Base-by-base conservation (phyloP, 805 yeast genomes). In the Teunomyces tritomae region DNA sequence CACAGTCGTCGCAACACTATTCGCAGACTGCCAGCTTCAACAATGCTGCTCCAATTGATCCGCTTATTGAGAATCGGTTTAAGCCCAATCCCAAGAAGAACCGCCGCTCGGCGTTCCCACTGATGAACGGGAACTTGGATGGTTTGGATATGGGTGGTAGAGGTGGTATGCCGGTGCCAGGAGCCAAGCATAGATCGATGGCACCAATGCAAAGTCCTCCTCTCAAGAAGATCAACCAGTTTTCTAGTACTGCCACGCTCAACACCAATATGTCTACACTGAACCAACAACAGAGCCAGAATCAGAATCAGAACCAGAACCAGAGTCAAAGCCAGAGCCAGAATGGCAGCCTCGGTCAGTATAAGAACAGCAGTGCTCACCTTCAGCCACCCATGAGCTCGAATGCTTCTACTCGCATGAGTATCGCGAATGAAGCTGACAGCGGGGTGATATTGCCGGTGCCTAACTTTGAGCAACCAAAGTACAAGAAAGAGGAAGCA, bases 111-210 rank as follows among this genome's bases (percentile, higher is more conserved):
- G 67, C 59, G 6, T 64, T 62, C 51, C 67, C 71, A 5, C 62
- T 57, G 37, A 61, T 67, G 59, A 58, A 59, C 16, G 68, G 65
- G n/a, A 58, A 57, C 49, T 42, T 63, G 24, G 62, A 61, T 8
- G 67, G 65, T 1, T 46, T 71, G 14, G 77, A 72, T 56, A 63
- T 70, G 62, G 76, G 77, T 10, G 76, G 76, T n/a, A 61, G 77
- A 54, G 77, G 75, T 16, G 77, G 77, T 6, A 73, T 73, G 77
- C 77, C 76, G 2, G 67, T 66, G 65, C 45, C 39, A 7, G 17
- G 27, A 20, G 40, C 40, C 13, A 51, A 49, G 41, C 50, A 52
- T 42, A 46, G 51, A 5, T 49, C 55, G 16, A 39, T 45, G 47
- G 40, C n/a, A 7, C 11, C 40, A 6, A 24, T 37, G 16, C 40